Evolutionary conservation across 345 rosid genomes (phyloP).

Genomic region (Euphorbia peplus): DNA sequence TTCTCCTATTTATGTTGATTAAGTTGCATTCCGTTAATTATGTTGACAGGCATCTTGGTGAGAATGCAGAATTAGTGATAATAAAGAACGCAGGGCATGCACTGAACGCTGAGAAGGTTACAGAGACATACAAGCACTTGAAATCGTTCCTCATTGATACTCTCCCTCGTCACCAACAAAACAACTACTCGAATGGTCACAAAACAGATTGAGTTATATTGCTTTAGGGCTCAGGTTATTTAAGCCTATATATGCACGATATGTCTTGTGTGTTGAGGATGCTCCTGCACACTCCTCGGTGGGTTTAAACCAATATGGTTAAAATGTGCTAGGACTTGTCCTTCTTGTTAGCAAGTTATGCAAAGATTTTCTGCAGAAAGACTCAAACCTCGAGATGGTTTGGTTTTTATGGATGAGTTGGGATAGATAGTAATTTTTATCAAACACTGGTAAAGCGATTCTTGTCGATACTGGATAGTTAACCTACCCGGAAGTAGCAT

Average conservation of each 20-base stretch:
- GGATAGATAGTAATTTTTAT: too few relatives aligned
- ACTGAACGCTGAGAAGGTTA: constrained; percentile 64
- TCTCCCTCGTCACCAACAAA: constrained; percentile 22
- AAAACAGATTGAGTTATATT: constrained; percentile 32
- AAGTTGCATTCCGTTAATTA: background rate
- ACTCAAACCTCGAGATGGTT: background rate
- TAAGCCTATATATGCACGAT: background rate
- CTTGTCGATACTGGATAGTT: too few relatives aligned
- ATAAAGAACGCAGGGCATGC: constrained; percentile 81
- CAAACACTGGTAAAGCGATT: background rate
- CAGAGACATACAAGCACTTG: constrained; percentile 56
- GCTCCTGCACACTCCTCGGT: background rate
- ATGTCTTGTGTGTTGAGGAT: background rate
- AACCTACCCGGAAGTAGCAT: too few relatives aligned
- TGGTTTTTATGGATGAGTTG: background rate
- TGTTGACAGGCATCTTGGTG: constrained; percentile 57
- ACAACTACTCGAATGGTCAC: constrained; percentile 27
- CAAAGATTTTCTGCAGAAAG: background rate
- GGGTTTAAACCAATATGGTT: background rate
- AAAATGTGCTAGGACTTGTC: background rate
- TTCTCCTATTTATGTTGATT: too few relatives aligned
- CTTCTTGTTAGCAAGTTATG: background rate
- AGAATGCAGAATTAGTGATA: constrained; percentile 48
- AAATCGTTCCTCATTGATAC: constrained; percentile 57
- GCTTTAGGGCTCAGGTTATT: background rate